A percentile compares a stretch with the other conserved stretches of the same genome.
Evolutionary conservation across 2,329 filamentous ascomycete genomes (phyloP).

Genomic region (Fusarium tricinctum): DNA sequence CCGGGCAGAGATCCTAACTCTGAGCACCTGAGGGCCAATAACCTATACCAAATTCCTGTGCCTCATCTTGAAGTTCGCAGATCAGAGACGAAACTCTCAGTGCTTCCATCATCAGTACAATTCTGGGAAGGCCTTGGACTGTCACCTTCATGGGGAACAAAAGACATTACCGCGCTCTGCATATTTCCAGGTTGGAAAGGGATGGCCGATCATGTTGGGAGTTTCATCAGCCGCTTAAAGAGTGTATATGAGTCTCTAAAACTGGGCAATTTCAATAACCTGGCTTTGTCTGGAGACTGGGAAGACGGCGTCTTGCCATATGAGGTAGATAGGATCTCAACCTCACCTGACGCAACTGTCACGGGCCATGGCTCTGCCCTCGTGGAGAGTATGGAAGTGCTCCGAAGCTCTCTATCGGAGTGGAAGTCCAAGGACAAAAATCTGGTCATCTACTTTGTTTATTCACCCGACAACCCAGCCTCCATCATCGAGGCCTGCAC

Average conservation of each 20-base stretch:
- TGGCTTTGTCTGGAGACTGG: conserved; percentile 58
- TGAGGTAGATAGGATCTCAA: conserved; percentile 62
- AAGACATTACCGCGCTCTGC: conserved; percentile 79
- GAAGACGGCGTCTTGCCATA: conserved; percentile 65
- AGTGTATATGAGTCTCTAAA: conserved; percentile 81
- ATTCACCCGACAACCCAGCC: conserved; percentile 72
- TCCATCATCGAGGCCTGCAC: conserved; percentile 79
- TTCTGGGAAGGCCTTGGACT: conserved; percentile 89
- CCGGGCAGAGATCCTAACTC: conserved; percentile 58
- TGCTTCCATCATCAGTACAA: conserved; percentile 79
- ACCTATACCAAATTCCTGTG: conserved; percentile 73
- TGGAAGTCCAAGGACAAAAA: conserved; percentile 65
- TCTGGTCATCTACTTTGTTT: conserved; percentile 82
- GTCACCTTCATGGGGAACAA: conserved; percentile 76
- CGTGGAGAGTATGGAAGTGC: conserved; percentile 63
- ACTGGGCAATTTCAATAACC: conserved; percentile 73
- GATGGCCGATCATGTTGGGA: conserved; percentile 70
- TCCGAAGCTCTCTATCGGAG: conserved; percentile 63
- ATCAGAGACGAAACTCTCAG: conserved; percentile 76
- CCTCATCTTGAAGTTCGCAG: conserved; percentile 81
- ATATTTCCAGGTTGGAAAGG: conserved; percentile 77
- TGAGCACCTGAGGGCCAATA: conserved; percentile 65
- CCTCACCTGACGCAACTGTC: conserved; percentile 58
- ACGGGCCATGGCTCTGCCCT: conserved; percentile 62
- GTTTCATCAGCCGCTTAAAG: conserved; percentile 77